Evolutionary conservation across 805 yeast species (phyloP), one percentile per base, ranked within the genome.

Genomic region (Hanseniaspora nectarophila): DNA sequence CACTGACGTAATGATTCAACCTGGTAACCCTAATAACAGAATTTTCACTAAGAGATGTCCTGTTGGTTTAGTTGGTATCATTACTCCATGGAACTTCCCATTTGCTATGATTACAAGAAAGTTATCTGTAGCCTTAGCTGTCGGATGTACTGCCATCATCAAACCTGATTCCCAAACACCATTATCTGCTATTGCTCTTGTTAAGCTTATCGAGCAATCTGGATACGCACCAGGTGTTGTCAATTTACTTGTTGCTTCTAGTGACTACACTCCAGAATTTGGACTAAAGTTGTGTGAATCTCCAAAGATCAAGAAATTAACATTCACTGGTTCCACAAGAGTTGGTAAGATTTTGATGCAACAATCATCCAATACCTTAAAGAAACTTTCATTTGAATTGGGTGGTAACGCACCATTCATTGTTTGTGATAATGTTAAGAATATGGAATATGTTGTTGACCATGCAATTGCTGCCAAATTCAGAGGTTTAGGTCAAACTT

Each of bases 381-480:
- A 80, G 62, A 78, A 79, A 59, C 62, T 80, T 49, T 75, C 82
- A 0, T 68, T 80, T 63, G 85, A 80, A 63, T 65, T 79, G 56
- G 85, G 85, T 49, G 85, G 85, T 20, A 80, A 79, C 63, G 82
- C 83, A 8, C 83, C 85, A 28, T 70, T 78, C 28, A 71, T 80
- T 50, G 77, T 79, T 3, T 80, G 80, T 9, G 75, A 76, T 56
- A 47, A 47, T 16, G 45, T 47, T 5, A 47, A 47, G 26, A 49
- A 49, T 15, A 57, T 80, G 12, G 81, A 78, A 46, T 62, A 66
- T 31, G 82, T 83, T 1, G 80, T 78, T 3, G 72, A 69, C 23
- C 70, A 70, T 55, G 74, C 77, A 1, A 61, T 75, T 37, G 77
- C 75, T 4, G 72, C 80, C 31, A 79, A 78, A 59, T 78, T 80